A percentile compares a stretch with the other conserved stretches of the same genome.
Evolutionary conservation across 2,329 filamentous ascomycete genomes (phyloP).

Genomic region (Dryadomyces quercus-mongolicae): DNA sequence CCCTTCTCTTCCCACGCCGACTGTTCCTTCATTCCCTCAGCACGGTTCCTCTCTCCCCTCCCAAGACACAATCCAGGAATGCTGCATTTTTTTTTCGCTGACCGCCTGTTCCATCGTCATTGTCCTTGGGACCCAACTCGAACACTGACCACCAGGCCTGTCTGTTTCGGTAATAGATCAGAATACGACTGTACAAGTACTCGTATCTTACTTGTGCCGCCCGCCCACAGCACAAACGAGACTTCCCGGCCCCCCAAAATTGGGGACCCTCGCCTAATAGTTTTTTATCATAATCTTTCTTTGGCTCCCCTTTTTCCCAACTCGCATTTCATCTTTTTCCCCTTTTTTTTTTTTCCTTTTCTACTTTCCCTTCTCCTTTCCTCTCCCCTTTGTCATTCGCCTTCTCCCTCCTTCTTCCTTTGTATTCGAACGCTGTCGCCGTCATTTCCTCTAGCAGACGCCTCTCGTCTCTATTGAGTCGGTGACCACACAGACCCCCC

Average conservation of each 20-base stretch:
- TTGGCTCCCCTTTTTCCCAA: neutral
- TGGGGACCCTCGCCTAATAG: neutral
- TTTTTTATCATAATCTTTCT: conserved; percentile 1
- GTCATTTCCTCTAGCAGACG: neutral
- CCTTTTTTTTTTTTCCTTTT: neutral
- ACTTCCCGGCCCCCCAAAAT: neutral
- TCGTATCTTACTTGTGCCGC: neutral
- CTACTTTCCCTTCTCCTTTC: neutral
- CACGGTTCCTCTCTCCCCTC: neutral
- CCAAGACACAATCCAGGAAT: neutral
- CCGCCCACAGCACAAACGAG: neutral
- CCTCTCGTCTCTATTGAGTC: neutral
- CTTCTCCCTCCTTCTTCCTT: neutral
- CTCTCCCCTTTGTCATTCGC: neutral
- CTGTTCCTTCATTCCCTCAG: neutral
- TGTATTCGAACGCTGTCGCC: neutral
- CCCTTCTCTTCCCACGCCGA: neutral
- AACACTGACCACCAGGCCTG: neutral
- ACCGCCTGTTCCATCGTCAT: conserved; percentile 1
- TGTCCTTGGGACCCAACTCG: neutral
- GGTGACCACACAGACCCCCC: neutral
- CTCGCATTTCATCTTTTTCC: neutral
- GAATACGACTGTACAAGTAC: conserved; percentile 1
- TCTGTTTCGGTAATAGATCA: conserved; percentile 1
- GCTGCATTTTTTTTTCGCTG: neutral